Evolutionary conservation across 2,329 filamentous ascomycete species (phyloP), one percentile per base, ranked within the genome.

Genomic region (Cordyceps farinosa): DNA sequence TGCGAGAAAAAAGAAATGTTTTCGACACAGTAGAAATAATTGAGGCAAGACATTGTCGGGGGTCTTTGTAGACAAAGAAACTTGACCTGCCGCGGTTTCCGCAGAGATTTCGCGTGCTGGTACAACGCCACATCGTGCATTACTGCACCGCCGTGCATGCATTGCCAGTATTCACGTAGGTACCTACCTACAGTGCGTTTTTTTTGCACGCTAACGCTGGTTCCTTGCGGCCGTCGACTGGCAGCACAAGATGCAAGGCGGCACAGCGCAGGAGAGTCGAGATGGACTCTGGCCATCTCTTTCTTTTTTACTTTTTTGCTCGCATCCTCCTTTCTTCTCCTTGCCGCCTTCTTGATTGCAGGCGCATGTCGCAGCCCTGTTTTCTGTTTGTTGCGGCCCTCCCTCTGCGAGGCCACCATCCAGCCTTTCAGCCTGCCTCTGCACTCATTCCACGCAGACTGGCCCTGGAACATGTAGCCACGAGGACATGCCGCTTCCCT

Each of bases 381-480:
- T 36, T n/a, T 27, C 45, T 17, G 45, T 30, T n/a, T 15, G 10
- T 3, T 27, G 30, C 22, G 15, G 11, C 52, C 52, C 22, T 55
- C 22, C 11, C 7, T 29, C n/a, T 29, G 7, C 4, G 36, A 17
- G 9, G 30, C 9, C 51, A 54, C 34, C 52, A 29, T 42, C 30
- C 48, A 32, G 22, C 45, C n/a, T 29, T 34, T n/a, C 27, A 34
- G 7, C 52, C 8, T 27, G 4, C 40, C 53, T 56, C 40, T 7
- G 17, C 40, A 13, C n/a, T 34, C 56, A 59, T 59, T 59, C 56
- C 56, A 50, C 27, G n/a, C 50, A 36, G 54, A 59, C 32, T 36
- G 30, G 32, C 44, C 34, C 56, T 40, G 45, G 45, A 50, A 48
- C 22, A 59, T 59, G 56, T 44, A 59, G 56, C 56, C 45, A 58